A percentile compares a stretch with the other conserved stretches of the same genome.
Conservation (phyloP, 345 rosid genomes). For the Boechera stricta region DNA sequence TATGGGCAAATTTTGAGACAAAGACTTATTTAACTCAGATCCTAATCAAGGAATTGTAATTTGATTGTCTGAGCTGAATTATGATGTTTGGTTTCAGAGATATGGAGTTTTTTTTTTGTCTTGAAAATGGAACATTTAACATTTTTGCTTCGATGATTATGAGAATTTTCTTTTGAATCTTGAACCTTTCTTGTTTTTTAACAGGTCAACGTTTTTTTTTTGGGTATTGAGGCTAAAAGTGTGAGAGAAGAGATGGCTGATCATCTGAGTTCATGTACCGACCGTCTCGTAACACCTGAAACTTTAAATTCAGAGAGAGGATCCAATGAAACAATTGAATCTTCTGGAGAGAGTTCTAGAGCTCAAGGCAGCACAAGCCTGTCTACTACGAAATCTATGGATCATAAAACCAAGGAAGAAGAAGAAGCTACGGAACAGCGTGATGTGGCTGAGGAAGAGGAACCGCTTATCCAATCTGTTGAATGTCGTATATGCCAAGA, state of each 20-base stretch:
- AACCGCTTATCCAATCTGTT: conserved; percentile 73
- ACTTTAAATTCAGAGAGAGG: conserved; percentile 43
- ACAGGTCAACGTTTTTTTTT: conserved; percentile 34
- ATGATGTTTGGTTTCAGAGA: background rate
- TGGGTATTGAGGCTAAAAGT: background rate
- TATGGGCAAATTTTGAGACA: conserved; percentile 12
- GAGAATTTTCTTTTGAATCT: background rate
- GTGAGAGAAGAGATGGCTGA: conserved; percentile 60
- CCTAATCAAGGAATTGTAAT: background rate
- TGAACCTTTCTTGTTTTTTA: background rate
- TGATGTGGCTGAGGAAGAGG: conserved; percentile 54
- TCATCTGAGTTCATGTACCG: conserved; percentile 69
- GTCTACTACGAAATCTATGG: conserved; percentile 35
- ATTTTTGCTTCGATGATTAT: conserved; percentile 11
- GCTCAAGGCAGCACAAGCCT: conserved; percentile 42
- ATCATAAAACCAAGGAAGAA: conserved; percentile 38
- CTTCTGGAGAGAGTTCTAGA: conserved; percentile 53
- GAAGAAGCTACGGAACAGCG: conserved; percentile 36
- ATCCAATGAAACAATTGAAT: conserved; percentile 18
- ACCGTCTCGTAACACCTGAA: conserved; percentile 58
- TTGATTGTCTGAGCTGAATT: conserved; percentile 22
- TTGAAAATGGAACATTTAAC: conserved; percentile 4
- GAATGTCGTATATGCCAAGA: conserved; percentile 99
- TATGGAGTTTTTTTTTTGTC: background rate
- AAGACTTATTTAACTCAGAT: background rate